These are phyloP conservation scores for Xanthoparmelia taractica DNA, from an alignment of 495 filamentous ascomycete genomes.

Conservation along the genomic window DNA sequence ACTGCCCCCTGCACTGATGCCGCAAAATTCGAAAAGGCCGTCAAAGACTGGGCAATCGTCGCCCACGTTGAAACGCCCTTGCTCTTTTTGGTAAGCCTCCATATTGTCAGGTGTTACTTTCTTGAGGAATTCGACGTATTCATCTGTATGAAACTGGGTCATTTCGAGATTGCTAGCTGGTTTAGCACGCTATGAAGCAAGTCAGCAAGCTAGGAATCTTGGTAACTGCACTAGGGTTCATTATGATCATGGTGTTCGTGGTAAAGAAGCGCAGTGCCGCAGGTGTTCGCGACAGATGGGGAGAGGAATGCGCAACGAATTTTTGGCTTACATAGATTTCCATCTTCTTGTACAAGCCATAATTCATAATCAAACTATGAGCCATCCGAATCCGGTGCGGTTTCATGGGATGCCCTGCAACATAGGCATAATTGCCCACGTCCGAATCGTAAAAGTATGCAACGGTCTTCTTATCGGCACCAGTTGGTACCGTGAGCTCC, in stretches of 20 bases:
- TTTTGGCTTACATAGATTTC: slow-evolving; percentile 87
- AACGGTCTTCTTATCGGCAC: slow-evolving; percentile 60
- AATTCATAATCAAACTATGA: slow-evolving; percentile 98
- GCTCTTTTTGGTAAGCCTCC: slow-evolving; percentile 86
- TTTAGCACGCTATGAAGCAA: slow-evolving; percentile 70
- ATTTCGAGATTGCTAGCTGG: slow-evolving; percentile 93
- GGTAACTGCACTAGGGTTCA: neutral
- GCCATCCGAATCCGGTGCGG: slow-evolving; percentile 95
- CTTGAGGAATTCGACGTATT: slow-evolving; percentile 96
- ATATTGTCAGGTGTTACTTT: slow-evolving; percentile 98
- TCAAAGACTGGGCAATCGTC: slow-evolving; percentile 98
- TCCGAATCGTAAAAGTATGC: slow-evolving; percentile 98
- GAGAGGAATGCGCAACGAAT: too few species aligned
- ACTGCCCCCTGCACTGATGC: slow-evolving; percentile 91
- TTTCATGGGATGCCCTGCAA: slow-evolving; percentile 98
- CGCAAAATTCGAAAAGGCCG: slow-evolving; percentile 95
- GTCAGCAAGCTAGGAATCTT: slow-evolving; percentile 22
- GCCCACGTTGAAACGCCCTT: slow-evolving; percentile 94
- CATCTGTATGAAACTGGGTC: slow-evolving; percentile 99
- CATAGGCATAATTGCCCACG: slow-evolving; percentile 96
- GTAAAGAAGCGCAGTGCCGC: neutral
- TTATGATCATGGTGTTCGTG: neutral
- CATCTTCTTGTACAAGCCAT: slow-evolving; percentile 96
- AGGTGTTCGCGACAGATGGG: neutral
- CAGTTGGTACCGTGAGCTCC: slow-evolving; percentile 6